These are phyloP conservation scores for Pyrus bretschneideri DNA, from an alignment of 306 rosid species.

Conservation along the genomic window DNA sequence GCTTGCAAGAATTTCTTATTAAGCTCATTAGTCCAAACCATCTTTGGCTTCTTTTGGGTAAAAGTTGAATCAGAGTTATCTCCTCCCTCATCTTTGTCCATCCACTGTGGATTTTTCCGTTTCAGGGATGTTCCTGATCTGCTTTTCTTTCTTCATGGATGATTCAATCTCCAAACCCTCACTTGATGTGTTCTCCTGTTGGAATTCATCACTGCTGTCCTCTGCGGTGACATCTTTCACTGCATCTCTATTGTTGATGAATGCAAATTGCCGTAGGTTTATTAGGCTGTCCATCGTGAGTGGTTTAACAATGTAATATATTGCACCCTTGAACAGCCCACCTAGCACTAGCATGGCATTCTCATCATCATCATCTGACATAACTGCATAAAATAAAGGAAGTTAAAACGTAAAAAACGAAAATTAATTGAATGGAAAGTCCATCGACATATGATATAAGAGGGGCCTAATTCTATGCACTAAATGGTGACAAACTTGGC, in stretches of 20 bases:
- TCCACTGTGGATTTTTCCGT: constrained; percentile 4
- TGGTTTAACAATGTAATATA: constrained; percentile 17
- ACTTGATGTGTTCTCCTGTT: not conserved
- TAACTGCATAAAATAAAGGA: constrained; percentile 18
- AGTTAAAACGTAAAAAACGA: too few species aligned
- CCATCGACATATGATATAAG: not conserved
- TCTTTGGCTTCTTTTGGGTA: constrained; percentile 19
- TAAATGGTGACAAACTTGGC: not conserved
- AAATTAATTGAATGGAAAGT: not conserved
- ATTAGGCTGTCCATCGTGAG: constrained; percentile 12
- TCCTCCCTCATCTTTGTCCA: not conserved
- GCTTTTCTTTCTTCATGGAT: not conserved
- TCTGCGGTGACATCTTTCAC: not conserved
- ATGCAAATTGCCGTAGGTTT: constrained; percentile 30
- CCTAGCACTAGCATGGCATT: not conserved
- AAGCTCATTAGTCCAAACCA: constrained; percentile 25
- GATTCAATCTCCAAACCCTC: not conserved
- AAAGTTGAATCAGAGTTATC: not conserved
- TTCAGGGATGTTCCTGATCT: not conserved
- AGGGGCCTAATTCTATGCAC: not conserved
- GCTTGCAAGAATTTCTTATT: constrained; percentile 30
- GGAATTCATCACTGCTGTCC: not conserved
- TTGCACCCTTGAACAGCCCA: constrained; percentile 31
- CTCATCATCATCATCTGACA: constrained; percentile 28
- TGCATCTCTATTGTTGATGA: not conserved